Percentiles rank a stretch among this genome's conserved stretches.
Evolutionary conservation across 176 grass and related monocot genomes (phyloP).

Genomic region (Juncus inflexus): DNA sequence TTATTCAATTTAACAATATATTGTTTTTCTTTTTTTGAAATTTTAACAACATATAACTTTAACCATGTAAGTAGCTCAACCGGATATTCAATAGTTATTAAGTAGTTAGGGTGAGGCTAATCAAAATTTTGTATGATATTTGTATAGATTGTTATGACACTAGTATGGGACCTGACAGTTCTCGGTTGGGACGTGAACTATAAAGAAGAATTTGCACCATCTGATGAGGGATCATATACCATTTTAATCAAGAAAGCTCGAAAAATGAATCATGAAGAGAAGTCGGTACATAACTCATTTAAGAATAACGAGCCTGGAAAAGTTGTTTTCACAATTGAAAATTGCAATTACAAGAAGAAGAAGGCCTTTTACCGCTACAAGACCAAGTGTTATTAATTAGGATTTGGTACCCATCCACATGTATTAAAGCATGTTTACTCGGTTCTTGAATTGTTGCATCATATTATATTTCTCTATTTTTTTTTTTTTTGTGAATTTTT

Average conservation of each 20-base stretch:
- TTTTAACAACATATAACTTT: too few species aligned
- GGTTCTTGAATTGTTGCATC: too few species aligned
- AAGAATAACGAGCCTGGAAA: constrained; percentile 66
- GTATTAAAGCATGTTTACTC: too few species aligned
- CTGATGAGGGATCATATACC: constrained; percentile 84
- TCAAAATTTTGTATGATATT: neutral
- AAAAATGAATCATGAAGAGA: constrained; percentile 56
- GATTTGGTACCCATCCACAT: neutral
- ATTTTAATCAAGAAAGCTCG: constrained; percentile 65
- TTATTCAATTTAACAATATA: too few species aligned
- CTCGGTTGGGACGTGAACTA: constrained; percentile 95
- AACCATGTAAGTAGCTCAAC: too few species aligned
- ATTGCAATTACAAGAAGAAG: constrained; percentile 63
- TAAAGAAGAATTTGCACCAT: constrained; percentile 90
- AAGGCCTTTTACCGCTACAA: constrained; percentile 81
- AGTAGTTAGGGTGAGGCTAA: too few species aligned
- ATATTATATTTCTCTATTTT: too few species aligned
- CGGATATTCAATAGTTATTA: too few species aligned
- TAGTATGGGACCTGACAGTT: constrained; percentile 82
- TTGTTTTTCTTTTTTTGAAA: too few species aligned
- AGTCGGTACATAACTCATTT: constrained; percentile 71
- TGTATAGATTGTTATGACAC: constrained; percentile 46
- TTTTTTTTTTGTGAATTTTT: too few species aligned
- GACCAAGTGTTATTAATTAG: constrained; percentile 40
- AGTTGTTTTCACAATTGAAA: constrained; percentile 76